Percentiles rank a stretch among this genome's conserved stretches.
These are phyloP conservation scores for Aphanomyces stellatus DNA, from an alignment of 352 stramenopile genomes.

Conservation along the genomic window DNA sequence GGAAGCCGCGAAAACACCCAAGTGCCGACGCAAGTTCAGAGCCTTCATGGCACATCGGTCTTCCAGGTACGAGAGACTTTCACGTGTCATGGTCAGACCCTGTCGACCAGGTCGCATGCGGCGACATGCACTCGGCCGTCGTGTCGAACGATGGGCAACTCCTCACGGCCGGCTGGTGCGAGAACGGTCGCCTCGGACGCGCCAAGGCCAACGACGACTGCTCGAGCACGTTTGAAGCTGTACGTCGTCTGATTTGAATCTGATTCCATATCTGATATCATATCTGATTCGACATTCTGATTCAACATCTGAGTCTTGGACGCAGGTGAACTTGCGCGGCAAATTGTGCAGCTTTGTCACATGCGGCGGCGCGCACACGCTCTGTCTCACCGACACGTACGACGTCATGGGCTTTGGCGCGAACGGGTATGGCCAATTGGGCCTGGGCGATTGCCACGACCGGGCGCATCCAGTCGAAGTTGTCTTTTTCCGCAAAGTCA, in stretches of 20 bases:
- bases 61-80: constrained; percentile 42
- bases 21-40: constrained; percentile 2
- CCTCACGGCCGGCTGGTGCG: constrained; percentile 51
- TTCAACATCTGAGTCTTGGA: neutral
- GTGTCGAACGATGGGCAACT: constrained; percentile 36
- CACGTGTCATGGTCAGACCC: constrained; percentile 31
- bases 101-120: constrained; percentile 34
- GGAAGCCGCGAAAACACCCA: constrained; percentile 28
- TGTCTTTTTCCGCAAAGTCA: constrained; percentile 42
- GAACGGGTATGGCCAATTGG: constrained; percentile 53
- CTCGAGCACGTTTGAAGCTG: constrained; percentile 33
- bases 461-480: constrained; percentile 31
- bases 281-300: no score
- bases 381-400: constrained; percentile 32
- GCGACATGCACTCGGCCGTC: constrained; percentile 49
- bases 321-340: constrained; percentile 10
- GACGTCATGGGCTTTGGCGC: constrained; percentile 45
- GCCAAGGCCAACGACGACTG: neutral
- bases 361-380: constrained; percentile 53
- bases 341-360: constrained; percentile 33
- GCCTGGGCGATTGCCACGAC: constrained; percentile 47
- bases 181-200: constrained; percentile 47
- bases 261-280: no score
- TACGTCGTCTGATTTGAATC: constrained; percentile 25
- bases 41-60: constrained; percentile 16